Conservation (phyloP, 176 grass and related monocot genomes). For the Musa acuminata region DNA sequence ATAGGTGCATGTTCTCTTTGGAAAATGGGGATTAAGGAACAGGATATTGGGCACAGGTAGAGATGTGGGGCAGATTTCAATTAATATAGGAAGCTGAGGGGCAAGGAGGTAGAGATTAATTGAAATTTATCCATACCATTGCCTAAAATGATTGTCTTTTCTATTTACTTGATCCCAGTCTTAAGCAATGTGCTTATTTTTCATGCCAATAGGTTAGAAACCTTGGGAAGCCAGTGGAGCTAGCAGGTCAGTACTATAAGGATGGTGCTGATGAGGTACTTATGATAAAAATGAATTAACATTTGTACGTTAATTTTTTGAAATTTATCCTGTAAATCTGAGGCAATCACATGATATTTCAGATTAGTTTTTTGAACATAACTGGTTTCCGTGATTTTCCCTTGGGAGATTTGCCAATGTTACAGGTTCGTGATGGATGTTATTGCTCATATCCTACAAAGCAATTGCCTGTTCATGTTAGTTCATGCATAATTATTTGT, state of each 20-base stretch:
- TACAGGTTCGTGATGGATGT: slow-evolving; percentile 57
- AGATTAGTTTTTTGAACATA: slow-evolving; percentile 99
- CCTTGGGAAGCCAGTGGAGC: slow-evolving; percentile 93
- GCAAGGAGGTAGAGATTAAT: background rate
- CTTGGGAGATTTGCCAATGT: slow-evolving; percentile 93
- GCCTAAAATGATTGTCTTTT: background rate
- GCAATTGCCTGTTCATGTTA: background rate
- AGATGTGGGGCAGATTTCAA: background rate
- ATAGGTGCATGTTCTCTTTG: too few relatives aligned
- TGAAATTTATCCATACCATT: background rate
- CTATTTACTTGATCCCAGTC: background rate
- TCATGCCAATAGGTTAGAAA: slow-evolving; percentile 66
- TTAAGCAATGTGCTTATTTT: slow-evolving; percentile 12
- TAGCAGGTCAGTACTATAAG: slow-evolving; percentile 96
- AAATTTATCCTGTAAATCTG: background rate
- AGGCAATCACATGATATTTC: slow-evolving; percentile 20
- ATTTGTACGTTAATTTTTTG: background rate
- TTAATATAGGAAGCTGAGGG: background rate
- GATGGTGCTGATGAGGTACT: slow-evolving; percentile 89
- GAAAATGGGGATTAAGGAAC: background rate
- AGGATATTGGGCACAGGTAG: background rate
- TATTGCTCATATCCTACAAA: slow-evolving; percentile 8
- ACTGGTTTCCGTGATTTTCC: slow-evolving; percentile 98
- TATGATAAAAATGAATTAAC: background rate
- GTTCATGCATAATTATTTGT: too few relatives aligned